Conservation (phyloP, 306 rosid species). For the Benincasa hispida region DNA sequence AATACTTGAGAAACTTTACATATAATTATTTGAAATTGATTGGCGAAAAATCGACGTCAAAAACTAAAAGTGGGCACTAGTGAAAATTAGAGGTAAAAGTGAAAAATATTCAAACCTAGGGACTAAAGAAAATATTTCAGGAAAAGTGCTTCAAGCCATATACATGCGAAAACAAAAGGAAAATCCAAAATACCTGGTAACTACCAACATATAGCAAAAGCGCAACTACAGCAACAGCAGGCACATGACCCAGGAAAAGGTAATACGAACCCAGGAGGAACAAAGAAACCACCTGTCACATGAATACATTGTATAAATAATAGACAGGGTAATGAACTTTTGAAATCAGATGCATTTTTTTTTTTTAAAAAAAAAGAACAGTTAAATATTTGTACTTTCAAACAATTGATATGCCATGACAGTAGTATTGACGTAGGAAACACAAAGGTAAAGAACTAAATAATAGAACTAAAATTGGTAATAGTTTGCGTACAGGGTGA, state of each 20-base stretch:
- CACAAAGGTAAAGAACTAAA: conserved; percentile 5
- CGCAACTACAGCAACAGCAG: conserved; percentile 65
- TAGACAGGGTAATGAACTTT: neutral
- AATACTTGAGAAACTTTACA: too few species aligned
- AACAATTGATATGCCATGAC: neutral
- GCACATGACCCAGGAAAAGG: conserved; percentile 46
- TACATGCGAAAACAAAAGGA: conserved; percentile 5
- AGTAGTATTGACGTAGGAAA: neutral
- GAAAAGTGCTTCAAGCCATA: neutral
- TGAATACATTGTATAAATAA: neutral
- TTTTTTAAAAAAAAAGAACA: neutral
- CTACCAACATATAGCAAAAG: conserved; percentile 78
- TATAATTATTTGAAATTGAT: too few species aligned
- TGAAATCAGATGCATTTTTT: neutral
- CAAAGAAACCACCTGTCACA: conserved; percentile 66
- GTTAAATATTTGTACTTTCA: neutral
- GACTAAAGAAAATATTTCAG: too few species aligned
- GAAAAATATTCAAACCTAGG: too few species aligned
- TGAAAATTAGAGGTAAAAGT: too few species aligned
- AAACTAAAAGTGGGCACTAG: too few species aligned
- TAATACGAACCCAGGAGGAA: conserved; percentile 84
- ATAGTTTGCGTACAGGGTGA: neutral
- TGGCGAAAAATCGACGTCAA: too few species aligned
- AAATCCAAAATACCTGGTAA: conserved; percentile 61
- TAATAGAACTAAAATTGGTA: neutral